Percentiles rank a stretch among this genome's conserved stretches.
Conservation (phyloP, 305 asterid genomes). For the Fraxinus sp. region DNA sequence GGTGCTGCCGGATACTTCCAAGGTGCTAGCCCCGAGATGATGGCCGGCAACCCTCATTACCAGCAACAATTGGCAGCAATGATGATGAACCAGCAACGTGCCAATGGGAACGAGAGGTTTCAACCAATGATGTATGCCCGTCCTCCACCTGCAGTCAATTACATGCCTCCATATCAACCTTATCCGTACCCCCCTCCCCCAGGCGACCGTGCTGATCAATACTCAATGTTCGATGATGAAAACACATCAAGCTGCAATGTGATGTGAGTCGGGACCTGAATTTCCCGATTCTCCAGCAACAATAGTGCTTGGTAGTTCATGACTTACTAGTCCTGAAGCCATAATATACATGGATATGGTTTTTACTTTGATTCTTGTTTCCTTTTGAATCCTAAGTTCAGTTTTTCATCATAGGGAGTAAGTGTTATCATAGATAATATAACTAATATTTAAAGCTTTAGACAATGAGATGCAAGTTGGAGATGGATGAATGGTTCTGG, state of each 20-base stretch:
- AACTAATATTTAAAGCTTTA: constrained; percentile 23
- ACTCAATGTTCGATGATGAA: constrained; percentile 65
- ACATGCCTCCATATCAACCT: constrained; percentile 48
- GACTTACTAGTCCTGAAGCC: constrained; percentile 39
- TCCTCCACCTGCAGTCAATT: constrained; percentile 60
- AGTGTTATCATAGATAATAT: constrained; percentile 29
- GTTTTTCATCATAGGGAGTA: constrained; percentile 41
- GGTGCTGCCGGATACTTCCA: constrained; percentile 11
- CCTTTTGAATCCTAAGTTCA: constrained; percentile 33
- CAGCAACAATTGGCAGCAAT: constrained; percentile 60
- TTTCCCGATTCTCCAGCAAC: constrained; percentile 1
- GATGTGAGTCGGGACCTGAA: constrained; percentile 49
- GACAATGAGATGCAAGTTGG: constrained; percentile 36
- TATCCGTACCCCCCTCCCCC: constrained; percentile 44
- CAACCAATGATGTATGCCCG: constrained; percentile 77
- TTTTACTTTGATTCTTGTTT: constrained; percentile 32
- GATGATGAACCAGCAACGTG: constrained; percentile 73
- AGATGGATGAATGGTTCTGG: constrained; percentile 18
- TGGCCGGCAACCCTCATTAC: constrained; percentile 39
- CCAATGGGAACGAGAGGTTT: constrained; percentile 59
- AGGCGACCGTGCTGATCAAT: constrained; percentile 57
- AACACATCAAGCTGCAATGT: constrained; percentile 67
- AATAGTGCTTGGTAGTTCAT: constrained; percentile 20
- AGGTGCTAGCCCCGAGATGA: constrained; percentile 14
- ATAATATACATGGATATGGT: constrained; percentile 48